A percentile compares a stretch with the other conserved stretches of the same genome.
These are phyloP conservation scores for Gnaphalium uliginosum DNA, from an alignment of 129 eudicot species.

Conservation along the genomic window DNA sequence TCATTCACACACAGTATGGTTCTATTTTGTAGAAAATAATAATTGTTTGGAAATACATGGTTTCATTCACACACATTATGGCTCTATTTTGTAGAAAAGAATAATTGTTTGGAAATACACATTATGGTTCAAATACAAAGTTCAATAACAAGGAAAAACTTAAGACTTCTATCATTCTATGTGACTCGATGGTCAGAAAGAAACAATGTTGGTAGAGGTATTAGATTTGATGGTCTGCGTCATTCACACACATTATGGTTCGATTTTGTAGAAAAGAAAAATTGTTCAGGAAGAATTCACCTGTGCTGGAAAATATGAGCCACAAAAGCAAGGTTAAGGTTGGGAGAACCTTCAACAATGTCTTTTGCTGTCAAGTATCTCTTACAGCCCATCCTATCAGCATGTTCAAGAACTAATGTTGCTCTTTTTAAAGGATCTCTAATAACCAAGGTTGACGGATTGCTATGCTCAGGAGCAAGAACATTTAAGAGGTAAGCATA, in stretches of 20 bases:
- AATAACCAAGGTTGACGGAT: constrained; percentile 65
- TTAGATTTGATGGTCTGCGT: neutral
- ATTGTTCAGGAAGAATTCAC: constrained; percentile 40
- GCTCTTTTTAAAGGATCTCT: constrained; percentile 82
- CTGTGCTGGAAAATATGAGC: constrained; percentile 98
- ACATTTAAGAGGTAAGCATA: constrained; percentile 84
- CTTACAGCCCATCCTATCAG: constrained; percentile 97
- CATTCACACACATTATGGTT: constrained; percentile 8
- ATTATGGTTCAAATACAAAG: constrained; percentile 7
- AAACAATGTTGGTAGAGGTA: neutral
- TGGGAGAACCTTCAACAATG: constrained; percentile 95
- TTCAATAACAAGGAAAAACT: neutral
- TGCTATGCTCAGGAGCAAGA: constrained; percentile 89
- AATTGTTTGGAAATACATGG: constrained; percentile 3
- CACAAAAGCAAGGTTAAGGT: constrained; percentile 94
- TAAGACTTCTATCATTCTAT: neutral
- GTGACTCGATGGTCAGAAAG: neutral
- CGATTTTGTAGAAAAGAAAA: neutral
- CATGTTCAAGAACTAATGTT: constrained; percentile 89
- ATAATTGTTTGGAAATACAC: constrained; percentile 12
- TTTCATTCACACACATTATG: neutral
- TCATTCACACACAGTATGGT: constrained; percentile 3
- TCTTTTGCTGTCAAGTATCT: constrained; percentile 95
- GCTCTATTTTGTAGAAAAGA: neutral
- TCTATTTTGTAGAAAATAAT: constrained; percentile 1